phyloP scores from a whole-genome alignment of 1,284 basidiomycete genomes.

The Cystobasidiaceae sp. region DNA sequence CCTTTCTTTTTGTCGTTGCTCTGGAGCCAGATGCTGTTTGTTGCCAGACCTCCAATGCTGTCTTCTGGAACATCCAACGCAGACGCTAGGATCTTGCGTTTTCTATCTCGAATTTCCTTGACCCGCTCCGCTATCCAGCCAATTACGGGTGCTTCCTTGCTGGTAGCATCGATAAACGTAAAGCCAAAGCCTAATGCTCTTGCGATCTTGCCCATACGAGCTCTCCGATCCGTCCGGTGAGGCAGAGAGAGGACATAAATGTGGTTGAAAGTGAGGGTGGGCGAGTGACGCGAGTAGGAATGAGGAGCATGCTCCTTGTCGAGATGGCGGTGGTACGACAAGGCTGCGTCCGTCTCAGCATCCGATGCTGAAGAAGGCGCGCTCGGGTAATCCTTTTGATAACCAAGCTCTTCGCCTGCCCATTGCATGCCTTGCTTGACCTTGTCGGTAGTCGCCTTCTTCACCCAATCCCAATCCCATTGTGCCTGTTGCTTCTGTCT shows the following conservation, averaged over 20 bases:
- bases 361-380: background rate
- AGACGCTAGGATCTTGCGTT: constrained; percentile 34
- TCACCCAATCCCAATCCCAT: constrained; percentile 25
- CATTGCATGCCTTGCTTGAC: constrained; percentile 9
- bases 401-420: background rate
- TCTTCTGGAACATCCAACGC: constrained; percentile 8
- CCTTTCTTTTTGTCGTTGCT: constrained; percentile 14
- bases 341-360: background rate
- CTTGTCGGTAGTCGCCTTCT: constrained; percentile 3
- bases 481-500: background rate
- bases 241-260: constrained; percentile 44
- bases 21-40: constrained; percentile 30
- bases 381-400: background rate
- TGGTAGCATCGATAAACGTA: constrained; percentile 41
- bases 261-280: constrained; percentile 39
- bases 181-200: constrained; percentile 39
- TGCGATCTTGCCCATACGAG: constrained; percentile 38
- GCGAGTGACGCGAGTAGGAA: constrained; percentile 21
- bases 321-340: constrained; percentile 20
- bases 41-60: constrained; percentile 28
- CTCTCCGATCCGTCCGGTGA: constrained; percentile 37
- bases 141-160: constrained; percentile 37
- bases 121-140: constrained; percentile 43
- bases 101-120: constrained; percentile 34
- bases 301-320: constrained; percentile 26